Evolutionary conservation across 2,329 filamentous ascomycete genomes (phyloP), one percentile per base, ranked within the genome.

Genomic region (Helminthosporium solani): DNA sequence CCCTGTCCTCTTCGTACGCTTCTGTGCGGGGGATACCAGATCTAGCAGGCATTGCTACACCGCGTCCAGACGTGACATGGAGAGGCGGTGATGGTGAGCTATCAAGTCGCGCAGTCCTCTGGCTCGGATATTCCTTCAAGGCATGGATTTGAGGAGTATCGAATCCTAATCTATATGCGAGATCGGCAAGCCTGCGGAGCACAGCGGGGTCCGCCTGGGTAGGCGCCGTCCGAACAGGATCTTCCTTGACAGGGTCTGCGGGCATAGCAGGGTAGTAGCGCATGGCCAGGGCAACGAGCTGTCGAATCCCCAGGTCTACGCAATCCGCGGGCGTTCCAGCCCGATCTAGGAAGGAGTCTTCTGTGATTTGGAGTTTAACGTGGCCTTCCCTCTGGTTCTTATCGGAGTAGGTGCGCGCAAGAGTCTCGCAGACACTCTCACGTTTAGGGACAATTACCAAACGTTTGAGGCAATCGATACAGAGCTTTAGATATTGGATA

Each of bases 361-460:
- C 54, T 2, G 54, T 58, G n/a, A 41, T 52, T 52, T 67, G 49
- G 25, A 67, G 57, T 16, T 47, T 33, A 23, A 21, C 45, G 12
- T 25, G 20, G 9, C 9, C 9, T 5, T 25, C 23, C 6, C 5
- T 25, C 23, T 25, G 23, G 23, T 25, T 25, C 23, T 6, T 9
- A 25, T 25, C 23, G 6, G 23, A 6, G 23, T 6, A 25, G 6
- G 5, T 25, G 23, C 23, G 23, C 23, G 5, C 23, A 6, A 25
- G 9, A 5, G 23, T 9, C 5, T 9, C 9, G 9, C 9, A 6
- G 23, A 25, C 14, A 18, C 19, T 38, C 14, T 38, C 33, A 12
- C 25, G 44, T 28, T 40, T 41, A n/a, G 65, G 35, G 6, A 35
- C 11, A 21, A 33, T 31, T 18, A 40, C 28, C 19, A 44, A 34